These are phyloP conservation scores for Stygiomarasmius scandens DNA, from an alignment of 1,284 basidiomycete species.

Conservation along the genomic window DNA sequence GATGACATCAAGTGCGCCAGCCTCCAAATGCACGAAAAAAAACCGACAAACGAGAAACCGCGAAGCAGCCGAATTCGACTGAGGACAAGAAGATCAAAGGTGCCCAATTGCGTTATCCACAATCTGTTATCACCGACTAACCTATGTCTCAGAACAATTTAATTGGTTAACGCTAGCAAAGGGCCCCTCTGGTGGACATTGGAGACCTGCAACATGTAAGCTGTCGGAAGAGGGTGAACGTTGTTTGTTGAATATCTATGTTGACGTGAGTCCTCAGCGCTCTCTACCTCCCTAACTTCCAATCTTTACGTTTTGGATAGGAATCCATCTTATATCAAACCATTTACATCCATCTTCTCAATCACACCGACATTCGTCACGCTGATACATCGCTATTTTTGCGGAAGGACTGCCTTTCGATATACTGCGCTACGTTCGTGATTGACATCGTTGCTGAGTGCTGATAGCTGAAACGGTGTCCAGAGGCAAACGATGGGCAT, in stretches of 20 bases:
- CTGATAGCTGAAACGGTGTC: not conserved
- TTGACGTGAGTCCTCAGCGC: constrained; percentile 54
- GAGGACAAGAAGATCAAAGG: constrained; percentile 63
- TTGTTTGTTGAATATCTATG: constrained; percentile 70
- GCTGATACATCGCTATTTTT: constrained; percentile 73
- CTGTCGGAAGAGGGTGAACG: constrained; percentile 67
- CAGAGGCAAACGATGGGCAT: constrained; percentile 65
- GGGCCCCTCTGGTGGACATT: constrained; percentile 52
- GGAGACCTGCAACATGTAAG: constrained; percentile 72
- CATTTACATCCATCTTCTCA: constrained; percentile 68
- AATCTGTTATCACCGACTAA: constrained; percentile 11
- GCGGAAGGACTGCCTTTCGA: constrained; percentile 68
- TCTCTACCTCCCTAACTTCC: constrained; percentile 11
- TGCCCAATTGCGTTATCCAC: constrained; percentile 28
- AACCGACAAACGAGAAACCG: constrained; percentile 56
- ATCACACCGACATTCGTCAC: constrained; percentile 73
- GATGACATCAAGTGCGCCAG: constrained; percentile 18
- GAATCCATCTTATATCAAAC: constrained; percentile 73
- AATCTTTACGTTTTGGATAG: constrained; percentile 36
- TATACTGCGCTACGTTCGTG: constrained; percentile 62
- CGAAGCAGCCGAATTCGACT: constrained; percentile 31
- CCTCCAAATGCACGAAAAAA: constrained; percentile 48
- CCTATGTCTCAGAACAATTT: constrained; percentile 56
- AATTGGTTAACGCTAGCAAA: constrained; percentile 70
- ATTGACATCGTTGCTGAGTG: not conserved